These are phyloP conservation scores for Urochloa ruziziensis DNA, from an alignment of 176 grass and related monocot genomes.

Conservation along the genomic window DNA sequence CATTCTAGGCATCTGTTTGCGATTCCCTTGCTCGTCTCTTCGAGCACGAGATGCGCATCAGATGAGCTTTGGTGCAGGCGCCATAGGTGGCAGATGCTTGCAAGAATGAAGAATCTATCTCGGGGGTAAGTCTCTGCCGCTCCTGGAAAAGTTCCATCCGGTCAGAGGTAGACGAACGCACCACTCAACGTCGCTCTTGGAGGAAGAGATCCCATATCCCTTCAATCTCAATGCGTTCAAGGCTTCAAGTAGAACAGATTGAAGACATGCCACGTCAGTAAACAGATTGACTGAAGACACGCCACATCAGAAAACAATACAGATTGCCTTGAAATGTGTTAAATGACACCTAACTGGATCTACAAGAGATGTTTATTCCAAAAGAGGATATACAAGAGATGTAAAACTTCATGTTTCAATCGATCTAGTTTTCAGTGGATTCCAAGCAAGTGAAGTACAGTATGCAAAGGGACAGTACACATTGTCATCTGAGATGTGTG, in stretches of 20 bases:
- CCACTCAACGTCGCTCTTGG: not conserved
- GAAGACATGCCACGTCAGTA: not conserved
- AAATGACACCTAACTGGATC: not conserved
- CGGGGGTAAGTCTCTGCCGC: not conserved
- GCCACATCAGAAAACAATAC: too few species aligned
- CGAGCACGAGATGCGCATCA: not conserved
- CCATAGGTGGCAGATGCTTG: not conserved
- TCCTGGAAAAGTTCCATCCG: not conserved
- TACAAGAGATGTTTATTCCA: not conserved
- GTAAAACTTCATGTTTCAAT: not conserved
- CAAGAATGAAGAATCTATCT: not conserved
- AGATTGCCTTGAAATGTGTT: not conserved
- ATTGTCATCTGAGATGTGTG: not conserved
- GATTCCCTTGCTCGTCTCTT: not conserved
- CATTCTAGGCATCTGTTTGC: not conserved
- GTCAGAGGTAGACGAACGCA: slow-evolving; percentile 4
- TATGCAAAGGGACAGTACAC: not conserved
- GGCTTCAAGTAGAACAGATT: not conserved
- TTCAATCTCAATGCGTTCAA: not conserved
- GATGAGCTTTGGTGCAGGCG: not conserved
- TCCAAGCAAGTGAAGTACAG: not conserved
- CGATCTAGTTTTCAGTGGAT: not conserved
- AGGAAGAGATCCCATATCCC: not conserved
- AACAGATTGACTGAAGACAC: not conserved
- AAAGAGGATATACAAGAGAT: not conserved